phyloP scores from a whole-genome alignment of 2,329 filamentous ascomycete species.

The Penicillium sp. region DNA sequence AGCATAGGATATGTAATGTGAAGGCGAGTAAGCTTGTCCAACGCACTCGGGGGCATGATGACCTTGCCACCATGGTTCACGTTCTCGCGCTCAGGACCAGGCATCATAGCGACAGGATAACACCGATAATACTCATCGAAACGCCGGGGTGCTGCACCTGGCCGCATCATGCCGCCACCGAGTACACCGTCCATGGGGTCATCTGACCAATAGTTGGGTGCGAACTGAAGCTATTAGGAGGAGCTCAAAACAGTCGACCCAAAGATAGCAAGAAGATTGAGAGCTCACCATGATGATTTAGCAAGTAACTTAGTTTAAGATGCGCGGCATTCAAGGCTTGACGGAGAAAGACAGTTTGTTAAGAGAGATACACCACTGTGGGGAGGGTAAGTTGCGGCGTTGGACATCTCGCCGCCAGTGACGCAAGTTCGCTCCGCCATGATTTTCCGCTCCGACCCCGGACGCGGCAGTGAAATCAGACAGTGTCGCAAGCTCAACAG shows the following conservation, averaged over 20 bases:
- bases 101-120: constrained; percentile 93
- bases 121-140: constrained; percentile 99
- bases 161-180: constrained; percentile 57
- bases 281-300: constrained; percentile 32
- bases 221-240: constrained; percentile 42
- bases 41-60: constrained; percentile 90
- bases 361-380: neutral
- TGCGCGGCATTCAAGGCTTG: neutral
- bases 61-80: constrained; percentile 98
- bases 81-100: constrained; percentile 82
- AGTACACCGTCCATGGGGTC: constrained; percentile 58
- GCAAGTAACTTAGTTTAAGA: neutral
- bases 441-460: constrained; percentile 48
- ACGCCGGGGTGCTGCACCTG: constrained; percentile 63
- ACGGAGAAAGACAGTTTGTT: neutral
- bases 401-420: constrained; percentile 34
- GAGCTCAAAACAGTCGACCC: neutral
- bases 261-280: neutral
- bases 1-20: constrained; percentile 98
- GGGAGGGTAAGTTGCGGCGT: constrained; percentile 6
- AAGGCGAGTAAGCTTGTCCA: constrained; percentile 93
- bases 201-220: constrained; percentile 55
- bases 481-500: constrained; percentile 11
- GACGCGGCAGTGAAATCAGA: constrained; percentile 20
- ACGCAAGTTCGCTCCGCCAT: constrained; percentile 43